phyloP scores from a whole-genome alignment of 139 green algal species.

The Haematococcus lacustris region DNA sequence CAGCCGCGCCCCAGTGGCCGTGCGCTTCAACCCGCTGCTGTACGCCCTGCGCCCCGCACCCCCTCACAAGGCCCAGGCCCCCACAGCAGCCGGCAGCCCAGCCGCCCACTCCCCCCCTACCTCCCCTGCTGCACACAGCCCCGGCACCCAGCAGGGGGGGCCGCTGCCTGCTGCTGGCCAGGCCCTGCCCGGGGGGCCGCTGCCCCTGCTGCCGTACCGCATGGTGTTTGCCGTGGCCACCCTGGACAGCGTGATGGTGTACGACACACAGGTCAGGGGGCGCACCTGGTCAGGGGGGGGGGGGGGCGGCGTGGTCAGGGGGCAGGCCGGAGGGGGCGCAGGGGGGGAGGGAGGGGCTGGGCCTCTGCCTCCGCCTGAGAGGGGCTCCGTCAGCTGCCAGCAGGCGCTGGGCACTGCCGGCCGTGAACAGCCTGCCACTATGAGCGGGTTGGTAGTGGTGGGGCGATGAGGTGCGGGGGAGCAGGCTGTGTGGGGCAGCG shows the following conservation, averaged over 20 bases:
- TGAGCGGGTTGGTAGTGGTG: neutral
- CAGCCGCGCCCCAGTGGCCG: slow-evolving; percentile 58
- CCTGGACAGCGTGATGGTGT: slow-evolving; percentile 84
- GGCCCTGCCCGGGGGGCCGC: too few species aligned
- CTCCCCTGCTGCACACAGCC: too few species aligned
- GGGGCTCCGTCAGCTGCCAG: too few species aligned
- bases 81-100: too few species aligned
- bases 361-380: neutral
- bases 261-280: slow-evolving; percentile 61
- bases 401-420: too few species aligned
- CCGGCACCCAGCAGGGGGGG: too few species aligned
- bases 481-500: neutral
- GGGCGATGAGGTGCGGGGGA: neutral
- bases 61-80: too few species aligned
- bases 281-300: neutral
- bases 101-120: too few species aligned
- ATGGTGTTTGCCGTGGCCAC: slow-evolving; percentile 89
- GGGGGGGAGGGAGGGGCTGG: too few species aligned
- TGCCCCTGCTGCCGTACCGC: slow-evolving; percentile 78
- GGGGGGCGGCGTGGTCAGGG: neutral
- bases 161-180: too few species aligned
- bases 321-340: neutral
- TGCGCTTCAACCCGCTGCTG: slow-evolving; percentile 85
- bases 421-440: too few species aligned
- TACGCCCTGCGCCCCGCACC: slow-evolving; percentile 39